Base-by-base conservation (phyloP, 495 filamentous ascomycete genomes). In the Glarea lozoyensis region DNA sequence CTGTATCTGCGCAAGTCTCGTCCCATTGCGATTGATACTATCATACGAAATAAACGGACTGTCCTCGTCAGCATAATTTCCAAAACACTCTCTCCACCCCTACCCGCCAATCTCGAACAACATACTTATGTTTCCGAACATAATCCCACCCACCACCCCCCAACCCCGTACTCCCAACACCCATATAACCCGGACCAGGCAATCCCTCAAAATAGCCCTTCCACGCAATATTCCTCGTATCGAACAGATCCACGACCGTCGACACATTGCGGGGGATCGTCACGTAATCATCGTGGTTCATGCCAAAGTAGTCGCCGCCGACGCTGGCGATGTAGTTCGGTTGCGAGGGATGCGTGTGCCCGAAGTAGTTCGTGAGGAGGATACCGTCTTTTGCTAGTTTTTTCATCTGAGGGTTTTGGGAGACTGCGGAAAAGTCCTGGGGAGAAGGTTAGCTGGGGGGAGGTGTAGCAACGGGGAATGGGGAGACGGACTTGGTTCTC, bases 101-200 rank as follows among this genome's bases (percentile, higher is more conserved):
- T 40, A 3, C 20, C 3, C 37, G 22, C 5, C 4, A 20, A 6
- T 3, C 7, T 3, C 15, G 31, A 11, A 30, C 25, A 34, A 49
- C 58, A 43, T 37, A 72, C 69, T 83, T 82, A 60, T 84, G 81
- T 58, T 86, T 86, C 40, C 81, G 67, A 11, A 84, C 80, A 53
- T 85, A 86, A 56, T 76, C 67, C 62, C 75, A 76, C 19, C 55
- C 55, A 10, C 31, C 29, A 2, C 40, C 42, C 27, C 64, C 69
- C 15, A 63, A 65, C 25, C 63, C 57, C 22, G 68, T 69, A 46
- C 75, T 73, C 27, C 68, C 63, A 42, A 48, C 59, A n/a, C 70
- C 79, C 69, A 81, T 73, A 57, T 74, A 85, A 2, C 81, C 81
- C 3, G 81, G 76, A 10, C 78, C 72, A 1, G 82, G 81, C 40